These are phyloP conservation scores for Dactylellina drechsleri DNA, from an alignment of 2,329 filamentous ascomycete species.

Conservation along the genomic window DNA sequence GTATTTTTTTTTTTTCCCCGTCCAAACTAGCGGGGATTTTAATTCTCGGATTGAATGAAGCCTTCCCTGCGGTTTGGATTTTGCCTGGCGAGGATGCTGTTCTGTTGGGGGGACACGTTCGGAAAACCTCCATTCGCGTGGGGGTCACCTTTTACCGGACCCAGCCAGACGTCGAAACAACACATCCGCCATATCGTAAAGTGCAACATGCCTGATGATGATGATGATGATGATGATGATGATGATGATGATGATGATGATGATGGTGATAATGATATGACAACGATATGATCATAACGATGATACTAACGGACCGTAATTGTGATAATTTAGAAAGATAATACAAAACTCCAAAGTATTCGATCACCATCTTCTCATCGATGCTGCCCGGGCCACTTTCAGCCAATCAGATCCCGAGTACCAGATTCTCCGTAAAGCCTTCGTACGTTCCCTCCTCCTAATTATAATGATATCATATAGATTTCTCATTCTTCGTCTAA, in stretches of 20 bases:
- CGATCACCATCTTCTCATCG: constrained; percentile 60
- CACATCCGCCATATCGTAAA: not conserved
- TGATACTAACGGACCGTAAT: constrained; percentile 19
- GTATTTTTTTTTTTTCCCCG: constrained; percentile 1
- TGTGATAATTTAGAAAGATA: constrained; percentile 50
- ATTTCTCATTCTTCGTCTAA: not conserved
- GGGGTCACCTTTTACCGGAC: constrained; percentile 17
- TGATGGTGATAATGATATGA: too few relatives aligned
- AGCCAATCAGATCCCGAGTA: constrained; percentile 57
- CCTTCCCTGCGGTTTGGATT: constrained; percentile 33
- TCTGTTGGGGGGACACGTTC: not conserved
- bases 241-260: not conserved
- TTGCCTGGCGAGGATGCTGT: constrained; percentile 39
- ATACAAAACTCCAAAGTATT: constrained; percentile 58
- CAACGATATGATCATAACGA: not conserved
- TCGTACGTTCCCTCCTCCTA: constrained; percentile 34
- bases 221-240: not conserved
- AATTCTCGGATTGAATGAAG: constrained; percentile 26
- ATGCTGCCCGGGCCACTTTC: constrained; percentile 57
- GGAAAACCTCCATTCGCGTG: constrained; percentile 12
- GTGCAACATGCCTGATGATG: not conserved
- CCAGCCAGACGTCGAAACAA: constrained; percentile 19
- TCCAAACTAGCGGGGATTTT: constrained; percentile 17
- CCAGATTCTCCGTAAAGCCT: constrained; percentile 55
- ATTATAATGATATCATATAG: too few relatives aligned